Percentiles rank a stretch among this genome's conserved stretches.
Evolutionary conservation across 257 asterid genomes (phyloP).

Genomic region (Primulina tabacum): DNA sequence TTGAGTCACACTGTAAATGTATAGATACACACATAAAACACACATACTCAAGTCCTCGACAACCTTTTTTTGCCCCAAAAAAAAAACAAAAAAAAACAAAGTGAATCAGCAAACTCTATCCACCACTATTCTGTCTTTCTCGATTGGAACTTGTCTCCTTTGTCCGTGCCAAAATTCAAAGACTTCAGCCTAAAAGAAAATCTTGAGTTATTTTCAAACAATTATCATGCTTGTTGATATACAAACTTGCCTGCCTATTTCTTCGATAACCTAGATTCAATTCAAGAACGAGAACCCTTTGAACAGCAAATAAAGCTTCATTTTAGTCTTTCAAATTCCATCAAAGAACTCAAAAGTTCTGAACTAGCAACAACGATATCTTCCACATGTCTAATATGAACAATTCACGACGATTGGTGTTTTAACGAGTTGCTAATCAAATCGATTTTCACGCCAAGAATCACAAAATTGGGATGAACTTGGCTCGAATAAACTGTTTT

Average conservation of each 20-base stretch:
- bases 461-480: slow-evolving; percentile 52
- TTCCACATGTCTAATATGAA: neutral
- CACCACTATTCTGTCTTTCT: no score
- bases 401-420: neutral
- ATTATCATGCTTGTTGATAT: neutral
- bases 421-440: neutral
- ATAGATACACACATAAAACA: no score
- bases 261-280: neutral
- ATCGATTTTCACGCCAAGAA: neutral
- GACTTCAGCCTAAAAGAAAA: neutral
- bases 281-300: neutral
- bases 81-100: no score
- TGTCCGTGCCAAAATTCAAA: neutral
- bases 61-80: no score
- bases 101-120: no score
- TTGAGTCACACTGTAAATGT: no score
- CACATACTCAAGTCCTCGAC: no score
- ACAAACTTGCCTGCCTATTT: neutral
- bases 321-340: neutral
- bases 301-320: neutral
- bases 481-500: slow-evolving; percentile 73
- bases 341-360: neutral
- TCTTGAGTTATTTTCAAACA: neutral
- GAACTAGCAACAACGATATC: neutral
- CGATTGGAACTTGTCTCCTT: neutral